Evolutionary conservation across 225 moss, liverwort and hornwort genomes (phyloP).

Genomic region (Pseudoscleropodium purum): DNA sequence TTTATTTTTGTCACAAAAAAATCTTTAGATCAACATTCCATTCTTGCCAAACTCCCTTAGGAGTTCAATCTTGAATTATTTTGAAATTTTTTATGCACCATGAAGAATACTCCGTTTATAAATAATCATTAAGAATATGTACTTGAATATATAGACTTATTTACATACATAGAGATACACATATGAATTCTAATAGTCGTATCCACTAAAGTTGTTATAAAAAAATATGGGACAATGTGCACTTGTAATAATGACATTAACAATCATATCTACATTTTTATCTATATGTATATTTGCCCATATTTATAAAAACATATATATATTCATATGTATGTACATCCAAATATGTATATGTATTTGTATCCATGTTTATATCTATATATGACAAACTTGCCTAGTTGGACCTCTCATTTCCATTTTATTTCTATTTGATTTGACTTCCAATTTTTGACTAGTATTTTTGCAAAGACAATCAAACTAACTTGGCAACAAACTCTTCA

Average conservation of each 20-base stretch:
- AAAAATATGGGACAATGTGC: not conserved
- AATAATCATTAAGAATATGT: not conserved
- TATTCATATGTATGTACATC: not conserved
- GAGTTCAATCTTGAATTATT: too few species aligned
- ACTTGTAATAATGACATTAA: too few species aligned
- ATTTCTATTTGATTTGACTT: rapidly evolving
- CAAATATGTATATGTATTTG: not conserved
- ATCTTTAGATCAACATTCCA: rapidly evolving
- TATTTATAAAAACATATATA: not conserved
- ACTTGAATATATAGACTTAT: too few species aligned
- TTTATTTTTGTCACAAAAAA: not conserved
- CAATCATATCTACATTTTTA: not conserved
- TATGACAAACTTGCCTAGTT: too few species aligned
- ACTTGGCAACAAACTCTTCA: not conserved
- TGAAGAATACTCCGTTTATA: not conserved
- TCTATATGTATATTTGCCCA: not conserved
- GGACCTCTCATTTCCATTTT: not conserved
- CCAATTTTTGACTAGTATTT: rapidly evolving
- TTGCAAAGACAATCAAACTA: not conserved
- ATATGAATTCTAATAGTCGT: too few species aligned
- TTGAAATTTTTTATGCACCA: too few species aligned
- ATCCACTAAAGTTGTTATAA: not conserved
- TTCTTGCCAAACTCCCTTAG: not conserved
- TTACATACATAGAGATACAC: too few species aligned
- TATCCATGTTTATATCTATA: not conserved